A percentile compares a stretch with the other conserved stretches of the same genome.
phyloP scores from a whole-genome alignment of 179 eudicot species.

The Beta corolliflora region DNA sequence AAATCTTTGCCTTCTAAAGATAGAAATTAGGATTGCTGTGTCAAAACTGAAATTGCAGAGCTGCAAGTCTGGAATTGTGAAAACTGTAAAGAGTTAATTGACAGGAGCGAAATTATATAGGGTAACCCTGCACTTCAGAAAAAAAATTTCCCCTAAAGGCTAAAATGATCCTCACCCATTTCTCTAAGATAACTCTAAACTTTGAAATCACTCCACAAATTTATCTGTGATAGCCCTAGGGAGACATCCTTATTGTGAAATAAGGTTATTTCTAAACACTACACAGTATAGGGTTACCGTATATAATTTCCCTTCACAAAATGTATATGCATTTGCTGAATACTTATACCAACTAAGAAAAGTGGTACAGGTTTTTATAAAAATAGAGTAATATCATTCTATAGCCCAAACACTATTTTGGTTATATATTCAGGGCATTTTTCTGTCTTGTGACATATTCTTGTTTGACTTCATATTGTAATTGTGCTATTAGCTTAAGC shows the following conservation, averaged over 20 bases:
- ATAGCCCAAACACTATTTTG: not conserved
- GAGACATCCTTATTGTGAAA: too few species aligned
- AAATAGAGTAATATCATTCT: not conserved
- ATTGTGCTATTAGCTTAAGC: not conserved
- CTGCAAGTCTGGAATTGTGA: not conserved
- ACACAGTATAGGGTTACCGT: too few species aligned
- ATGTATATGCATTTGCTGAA: too few species aligned
- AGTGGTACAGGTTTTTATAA: not conserved
- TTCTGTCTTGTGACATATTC: not conserved
- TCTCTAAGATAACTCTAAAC: too few species aligned
- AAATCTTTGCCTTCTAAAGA: not conserved
- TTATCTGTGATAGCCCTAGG: too few species aligned
- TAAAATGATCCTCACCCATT: too few species aligned
- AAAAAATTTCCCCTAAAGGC: too few species aligned
- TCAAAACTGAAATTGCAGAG: conserved; percentile 1
- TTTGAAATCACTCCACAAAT: too few species aligned
- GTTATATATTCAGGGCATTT: not conserved
- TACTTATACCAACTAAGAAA: too few species aligned
- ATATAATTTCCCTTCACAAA: too few species aligned
- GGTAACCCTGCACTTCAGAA: too few species aligned
- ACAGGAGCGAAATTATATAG: not conserved
- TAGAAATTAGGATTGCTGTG: not conserved
- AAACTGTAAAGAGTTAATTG: not conserved
- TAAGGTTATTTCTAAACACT: too few species aligned
- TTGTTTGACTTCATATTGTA: not conserved